A percentile compares a stretch with the other conserved stretches of the same genome.
phyloP scores from a whole-genome alignment of 2,329 filamentous ascomycete genomes.

The Didymella sp. region DNA sequence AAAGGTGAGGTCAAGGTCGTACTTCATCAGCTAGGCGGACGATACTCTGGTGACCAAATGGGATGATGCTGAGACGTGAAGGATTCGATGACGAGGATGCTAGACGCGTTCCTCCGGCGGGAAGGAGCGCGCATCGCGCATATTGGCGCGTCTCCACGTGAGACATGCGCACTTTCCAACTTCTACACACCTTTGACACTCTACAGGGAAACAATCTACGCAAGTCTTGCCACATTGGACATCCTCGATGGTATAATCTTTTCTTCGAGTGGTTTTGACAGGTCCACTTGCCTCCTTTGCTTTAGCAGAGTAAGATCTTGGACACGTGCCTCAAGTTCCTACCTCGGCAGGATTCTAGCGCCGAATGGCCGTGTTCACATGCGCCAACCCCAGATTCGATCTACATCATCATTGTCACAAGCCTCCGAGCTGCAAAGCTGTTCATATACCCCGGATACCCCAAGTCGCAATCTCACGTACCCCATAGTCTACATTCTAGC shows the following conservation, averaged over 20 bases:
- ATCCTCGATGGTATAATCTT: neutral
- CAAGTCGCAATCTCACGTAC: neutral
- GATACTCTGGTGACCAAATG: neutral
- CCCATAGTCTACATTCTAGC: neutral
- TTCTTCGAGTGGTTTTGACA: neutral
- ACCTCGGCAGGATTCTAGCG: slow-evolving; percentile 28
- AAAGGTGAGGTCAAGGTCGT: slow-evolving; percentile 27
- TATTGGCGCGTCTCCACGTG: neutral
- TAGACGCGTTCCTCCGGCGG: neutral
- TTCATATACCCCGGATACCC: slow-evolving; percentile 29
- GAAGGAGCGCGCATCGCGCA: neutral
- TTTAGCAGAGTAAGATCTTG: neutral
- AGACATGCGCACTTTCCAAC: neutral
- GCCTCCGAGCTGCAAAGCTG: slow-evolving; percentile 23
- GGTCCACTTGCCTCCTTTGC: slow-evolving; percentile 2
- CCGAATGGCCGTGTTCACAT: slow-evolving; percentile 31
- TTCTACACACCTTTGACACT: neutral
- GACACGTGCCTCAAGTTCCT: slow-evolving; percentile 28
- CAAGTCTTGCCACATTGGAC: slow-evolving; percentile 2
- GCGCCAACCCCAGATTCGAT: slow-evolving; percentile 27
- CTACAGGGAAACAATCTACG: neutral
- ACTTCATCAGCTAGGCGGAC: slow-evolving; percentile 21
- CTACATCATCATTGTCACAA: slow-evolving; percentile 33
- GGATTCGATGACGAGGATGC: slow-evolving; percentile 1
- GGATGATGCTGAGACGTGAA: neutral